Evolutionary conservation across 1,139 yeast genomes (phyloP).

Genomic region (Maudiozyma humilis): DNA sequence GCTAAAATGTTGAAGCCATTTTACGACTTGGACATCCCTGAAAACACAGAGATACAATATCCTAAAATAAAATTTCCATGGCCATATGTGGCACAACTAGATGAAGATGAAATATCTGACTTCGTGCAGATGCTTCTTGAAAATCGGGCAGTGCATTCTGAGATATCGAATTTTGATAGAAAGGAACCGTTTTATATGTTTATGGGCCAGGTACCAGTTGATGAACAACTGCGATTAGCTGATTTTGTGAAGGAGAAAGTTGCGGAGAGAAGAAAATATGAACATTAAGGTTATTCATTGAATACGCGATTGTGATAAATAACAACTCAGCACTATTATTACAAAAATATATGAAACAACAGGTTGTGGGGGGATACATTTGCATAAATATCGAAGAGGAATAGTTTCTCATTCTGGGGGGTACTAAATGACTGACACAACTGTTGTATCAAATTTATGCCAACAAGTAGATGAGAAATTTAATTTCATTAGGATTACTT

Average conservation of each 20-base stretch:
- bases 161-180: slow-evolving; percentile 88
- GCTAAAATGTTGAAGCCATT: slow-evolving; percentile 60
- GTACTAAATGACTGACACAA: no score
- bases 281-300: no score
- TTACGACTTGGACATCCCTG: slow-evolving; percentile 55
- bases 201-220: slow-evolving; percentile 80
- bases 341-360: no score
- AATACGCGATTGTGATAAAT: no score
- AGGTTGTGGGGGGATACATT: no score
- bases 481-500: no score
- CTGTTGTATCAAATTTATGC: no score
- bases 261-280: not conserved
- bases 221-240: slow-evolving; percentile 48
- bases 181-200: slow-evolving; percentile 95
- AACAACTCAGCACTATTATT: no score
- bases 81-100: slow-evolving; percentile 33
- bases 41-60: not conserved
- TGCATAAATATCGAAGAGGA: no score
- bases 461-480: no score
- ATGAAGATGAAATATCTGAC: slow-evolving; percentile 80
- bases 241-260: slow-evolving; percentile 5
- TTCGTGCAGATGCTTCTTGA: slow-evolving; percentile 93
- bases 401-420: no score
- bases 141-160: slow-evolving; percentile 84
- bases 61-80: slow-evolving; percentile 3